phyloP scores from a whole-genome alignment of 1,139 yeast species.

The Taphrina flavorubra region DNA sequence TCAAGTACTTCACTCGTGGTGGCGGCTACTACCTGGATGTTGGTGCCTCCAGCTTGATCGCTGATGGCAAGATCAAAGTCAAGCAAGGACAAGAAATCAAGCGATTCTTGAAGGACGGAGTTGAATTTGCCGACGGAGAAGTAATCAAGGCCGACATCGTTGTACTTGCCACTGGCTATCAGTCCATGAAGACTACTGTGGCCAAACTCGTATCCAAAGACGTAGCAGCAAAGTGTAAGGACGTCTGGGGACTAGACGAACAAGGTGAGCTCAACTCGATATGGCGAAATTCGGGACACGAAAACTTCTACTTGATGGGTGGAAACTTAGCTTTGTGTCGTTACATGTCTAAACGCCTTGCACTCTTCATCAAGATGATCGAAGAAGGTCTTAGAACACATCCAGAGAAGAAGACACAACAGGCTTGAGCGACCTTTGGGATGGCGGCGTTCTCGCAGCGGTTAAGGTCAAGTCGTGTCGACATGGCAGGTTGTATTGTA shows the following conservation, averaged over 20 bases:
- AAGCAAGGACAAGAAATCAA: conserved; percentile 53
- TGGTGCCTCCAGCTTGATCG: conserved; percentile 55
- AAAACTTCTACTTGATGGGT: conserved; percentile 45
- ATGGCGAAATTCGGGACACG: conserved; percentile 47
- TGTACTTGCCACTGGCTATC: conserved; percentile 58
- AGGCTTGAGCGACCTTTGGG: no score
- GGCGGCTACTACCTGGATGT: conserved; percentile 59
- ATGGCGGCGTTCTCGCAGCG: no score
- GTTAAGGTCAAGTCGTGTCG: no score
- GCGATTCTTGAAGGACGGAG: conserved; percentile 53
- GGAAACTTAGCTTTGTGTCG: conserved; percentile 47
- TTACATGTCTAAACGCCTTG: conserved; percentile 47
- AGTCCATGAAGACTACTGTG: conserved; percentile 57
- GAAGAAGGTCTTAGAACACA: conserved; percentile 44
- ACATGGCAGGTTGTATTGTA: no score
- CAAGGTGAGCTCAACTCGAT: conserved; percentile 47
- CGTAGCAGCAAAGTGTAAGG: conserved; percentile 48
- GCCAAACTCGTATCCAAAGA: conserved; percentile 53
- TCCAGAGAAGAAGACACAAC: neutral
- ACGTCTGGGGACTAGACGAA: conserved; percentile 49
- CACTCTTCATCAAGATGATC: conserved; percentile 48
- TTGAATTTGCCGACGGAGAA: conserved; percentile 55
- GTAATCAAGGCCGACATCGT: conserved; percentile 53
- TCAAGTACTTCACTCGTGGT: conserved; percentile 53
- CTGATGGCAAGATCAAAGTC: conserved; percentile 54